Conservation (phyloP, 23 red algal species). For the Gracilaria gracilis region DNA sequence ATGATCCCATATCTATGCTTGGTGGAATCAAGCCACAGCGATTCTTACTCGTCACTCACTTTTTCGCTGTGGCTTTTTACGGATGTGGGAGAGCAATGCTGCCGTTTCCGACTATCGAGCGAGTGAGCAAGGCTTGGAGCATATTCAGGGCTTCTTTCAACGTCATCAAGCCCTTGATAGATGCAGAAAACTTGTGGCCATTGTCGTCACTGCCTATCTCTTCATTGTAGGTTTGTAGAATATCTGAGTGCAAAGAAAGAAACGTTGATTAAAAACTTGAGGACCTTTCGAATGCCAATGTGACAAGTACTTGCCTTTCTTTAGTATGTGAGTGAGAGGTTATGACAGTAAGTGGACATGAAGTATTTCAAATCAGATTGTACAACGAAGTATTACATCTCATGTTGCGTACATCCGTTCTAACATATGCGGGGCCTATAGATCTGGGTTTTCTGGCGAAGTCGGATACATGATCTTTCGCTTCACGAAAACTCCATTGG, state of each 20-base stretch:
- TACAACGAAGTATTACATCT: neutral
- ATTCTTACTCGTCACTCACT: constrained; percentile 88
- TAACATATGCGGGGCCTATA: neutral
- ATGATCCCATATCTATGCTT: constrained; percentile 94
- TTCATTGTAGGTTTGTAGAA: constrained; percentile 26
- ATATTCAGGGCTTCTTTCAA: constrained; percentile 96
- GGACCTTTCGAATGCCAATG: constrained; percentile 5
- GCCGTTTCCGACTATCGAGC: constrained; percentile 53
- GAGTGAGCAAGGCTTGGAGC: constrained; percentile 66
- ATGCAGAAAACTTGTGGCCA: constrained; percentile 88
- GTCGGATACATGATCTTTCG: constrained; percentile 58
- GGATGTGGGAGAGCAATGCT: constrained; percentile 83
- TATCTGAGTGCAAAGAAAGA: neutral
- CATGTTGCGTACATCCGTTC: neutral
- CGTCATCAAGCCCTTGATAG: constrained; percentile 96
- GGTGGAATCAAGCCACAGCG: constrained; percentile 89
- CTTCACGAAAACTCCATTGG: constrained; percentile 70
- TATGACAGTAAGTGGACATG: neutral
- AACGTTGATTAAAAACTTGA: constrained; percentile 17
- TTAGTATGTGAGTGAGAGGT: neutral
- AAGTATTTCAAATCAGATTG: neutral
- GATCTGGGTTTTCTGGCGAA: constrained; percentile 4
- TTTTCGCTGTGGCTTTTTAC: constrained; percentile 95
- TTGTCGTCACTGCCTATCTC: constrained; percentile 83
- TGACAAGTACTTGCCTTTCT: neutral